A percentile compares a stretch with the other conserved stretches of the same genome.
phyloP scores from a whole-genome alignment of 2,329 filamentous ascomycete species.

The Thielaviopsis populi region DNA sequence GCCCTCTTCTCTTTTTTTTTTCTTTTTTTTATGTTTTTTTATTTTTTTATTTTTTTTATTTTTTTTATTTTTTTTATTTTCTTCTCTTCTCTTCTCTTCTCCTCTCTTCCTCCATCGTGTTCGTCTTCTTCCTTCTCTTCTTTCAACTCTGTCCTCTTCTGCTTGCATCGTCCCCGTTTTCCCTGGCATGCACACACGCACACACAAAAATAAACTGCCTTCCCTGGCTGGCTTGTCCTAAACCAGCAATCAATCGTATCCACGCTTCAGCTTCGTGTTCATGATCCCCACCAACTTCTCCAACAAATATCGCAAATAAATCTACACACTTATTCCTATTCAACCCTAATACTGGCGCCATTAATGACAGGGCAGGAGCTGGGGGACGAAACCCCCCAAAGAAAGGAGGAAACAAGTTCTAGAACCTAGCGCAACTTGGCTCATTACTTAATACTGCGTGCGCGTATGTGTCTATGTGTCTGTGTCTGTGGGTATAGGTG shows the following conservation, averaged over 20 bases:
- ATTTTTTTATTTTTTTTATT: background rate
- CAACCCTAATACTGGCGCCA: background rate
- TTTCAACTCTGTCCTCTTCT: background rate
- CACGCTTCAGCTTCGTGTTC: background rate
- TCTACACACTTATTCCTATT: background rate
- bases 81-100: background rate
- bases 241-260: conserved; percentile 1
- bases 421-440: background rate
- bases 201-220: background rate
- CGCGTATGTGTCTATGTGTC: no score
- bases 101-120: background rate
- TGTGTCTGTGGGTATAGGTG: no score
- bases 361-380: background rate
- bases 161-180: background rate
- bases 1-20: background rate
- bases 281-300: background rate
- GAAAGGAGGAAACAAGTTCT: background rate
- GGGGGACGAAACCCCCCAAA: background rate
- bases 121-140: background rate
- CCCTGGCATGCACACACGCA: background rate
- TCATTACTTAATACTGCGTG: background rate
- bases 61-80: background rate
- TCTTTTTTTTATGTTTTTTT: background rate
- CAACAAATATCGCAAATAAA: background rate
- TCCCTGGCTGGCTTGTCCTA: background rate